A percentile compares a stretch with the other conserved stretches of the same genome.
These are phyloP conservation scores for Xerocomellus intermedius DNA, from an alignment of 768 basidiomycete species.

Conservation along the genomic window DNA sequence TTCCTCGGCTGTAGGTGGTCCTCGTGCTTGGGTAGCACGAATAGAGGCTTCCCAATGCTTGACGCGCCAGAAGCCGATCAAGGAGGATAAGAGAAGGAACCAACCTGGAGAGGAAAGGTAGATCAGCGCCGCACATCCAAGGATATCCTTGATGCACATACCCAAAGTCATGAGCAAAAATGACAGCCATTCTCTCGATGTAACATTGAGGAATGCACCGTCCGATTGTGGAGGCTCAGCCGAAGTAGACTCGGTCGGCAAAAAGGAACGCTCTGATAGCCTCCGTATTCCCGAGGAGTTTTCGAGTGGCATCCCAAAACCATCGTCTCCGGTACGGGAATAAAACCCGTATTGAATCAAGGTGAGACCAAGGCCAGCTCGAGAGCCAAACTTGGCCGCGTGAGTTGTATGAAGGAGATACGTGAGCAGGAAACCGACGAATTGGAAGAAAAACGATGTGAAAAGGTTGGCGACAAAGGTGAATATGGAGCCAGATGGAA, in stretches of 20 bases:
- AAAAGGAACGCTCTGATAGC: conserved; percentile 20
- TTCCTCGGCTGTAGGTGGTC: conserved; percentile 36
- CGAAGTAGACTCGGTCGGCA: conserved; percentile 22
- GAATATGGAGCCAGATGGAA: conserved; percentile 77
- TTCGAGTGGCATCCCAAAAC: conserved; percentile 26
- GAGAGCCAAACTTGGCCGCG: conserved; percentile 90
- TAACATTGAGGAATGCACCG: conserved; percentile 31
- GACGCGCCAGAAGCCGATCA: conserved; percentile 79
- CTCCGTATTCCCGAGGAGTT: conserved; percentile 13
- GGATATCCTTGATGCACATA: conserved; percentile 26
- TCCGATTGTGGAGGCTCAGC: conserved; percentile 22
- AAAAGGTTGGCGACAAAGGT: conserved; percentile 77
- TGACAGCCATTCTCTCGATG: conserved; percentile 84
- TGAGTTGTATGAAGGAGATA: conserved; percentile 91
- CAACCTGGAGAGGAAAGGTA: conserved; percentile 54
- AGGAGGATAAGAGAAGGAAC: conserved; percentile 85
- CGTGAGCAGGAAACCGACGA: conserved; percentile 89
- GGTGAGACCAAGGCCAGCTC: conserved; percentile 93
- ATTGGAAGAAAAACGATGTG: conserved; percentile 96
- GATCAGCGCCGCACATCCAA: not conserved
- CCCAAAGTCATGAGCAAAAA: conserved; percentile 91
- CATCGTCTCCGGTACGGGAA: conserved; percentile 44
- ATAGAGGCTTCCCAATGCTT: conserved; percentile 82
- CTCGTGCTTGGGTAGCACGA: conserved; percentile 39
- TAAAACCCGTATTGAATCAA: conserved; percentile 91